Percentiles rank a stretch among this genome's conserved stretches.
These are phyloP conservation scores for Nitzschia sp. DNA, from an alignment of 108 stramenopile genomes.

Conservation along the genomic window DNA sequence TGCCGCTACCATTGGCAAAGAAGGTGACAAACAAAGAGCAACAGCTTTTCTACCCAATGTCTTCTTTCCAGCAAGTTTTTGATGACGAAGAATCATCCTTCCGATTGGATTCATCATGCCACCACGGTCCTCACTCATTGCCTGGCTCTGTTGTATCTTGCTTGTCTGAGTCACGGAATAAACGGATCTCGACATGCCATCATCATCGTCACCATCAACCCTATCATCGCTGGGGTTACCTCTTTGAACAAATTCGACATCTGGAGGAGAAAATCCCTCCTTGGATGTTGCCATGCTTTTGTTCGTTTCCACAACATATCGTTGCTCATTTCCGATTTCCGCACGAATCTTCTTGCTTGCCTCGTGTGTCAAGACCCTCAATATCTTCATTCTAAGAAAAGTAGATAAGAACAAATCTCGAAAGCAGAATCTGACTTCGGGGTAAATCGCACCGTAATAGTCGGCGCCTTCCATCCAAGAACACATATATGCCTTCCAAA, in stretches of 20 bases:
- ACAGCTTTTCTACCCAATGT: conserved; percentile 46
- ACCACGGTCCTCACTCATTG: not conserved
- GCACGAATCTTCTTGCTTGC: conserved; percentile 4
- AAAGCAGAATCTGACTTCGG: conserved; percentile 67
- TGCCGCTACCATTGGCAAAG: conserved; percentile 43
- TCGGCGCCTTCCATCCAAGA: conserved; percentile 62
- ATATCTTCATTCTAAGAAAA: conserved; percentile 5
- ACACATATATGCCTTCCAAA: conserved; percentile 63
- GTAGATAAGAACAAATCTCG: conserved; percentile 59
- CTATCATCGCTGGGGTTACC: not conserved
- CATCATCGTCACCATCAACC: not conserved
- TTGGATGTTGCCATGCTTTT: too few relatives aligned
- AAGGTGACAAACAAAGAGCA: conserved; percentile 47
- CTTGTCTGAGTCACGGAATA: not conserved
- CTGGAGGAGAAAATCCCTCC: too few relatives aligned
- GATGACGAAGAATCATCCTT: conserved; percentile 15
- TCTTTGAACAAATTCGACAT: not conserved
- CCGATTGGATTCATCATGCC: not conserved
- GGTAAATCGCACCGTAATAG: conserved; percentile 50
- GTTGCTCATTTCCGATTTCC: not conserved
- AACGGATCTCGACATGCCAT: not conserved
- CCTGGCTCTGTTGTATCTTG: too few relatives aligned
- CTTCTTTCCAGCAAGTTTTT: conserved; percentile 2
- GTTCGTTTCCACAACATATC: not conserved
- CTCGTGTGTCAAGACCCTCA: conserved; percentile 35